A percentile compares a stretch with the other conserved stretches of the same genome.
These are phyloP conservation scores for Mycena kentingensis DNA, from an alignment of 768 basidiomycete genomes.

Conservation along the genomic window DNA sequence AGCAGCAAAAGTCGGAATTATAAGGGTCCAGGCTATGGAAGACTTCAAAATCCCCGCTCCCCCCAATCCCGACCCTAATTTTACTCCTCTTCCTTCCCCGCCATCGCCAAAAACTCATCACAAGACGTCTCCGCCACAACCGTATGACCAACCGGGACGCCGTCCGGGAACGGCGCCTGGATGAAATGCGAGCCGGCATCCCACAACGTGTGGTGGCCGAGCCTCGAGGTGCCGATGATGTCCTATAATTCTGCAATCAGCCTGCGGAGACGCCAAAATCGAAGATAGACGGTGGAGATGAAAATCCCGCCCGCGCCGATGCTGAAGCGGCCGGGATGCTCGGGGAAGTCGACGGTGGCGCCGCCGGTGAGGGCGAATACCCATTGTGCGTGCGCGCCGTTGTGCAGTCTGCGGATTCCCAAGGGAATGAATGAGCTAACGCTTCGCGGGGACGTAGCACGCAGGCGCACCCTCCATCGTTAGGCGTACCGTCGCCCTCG, in stretches of 20 bases:
- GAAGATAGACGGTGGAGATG: conserved; percentile 22
- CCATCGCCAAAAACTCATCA: too few relatives aligned
- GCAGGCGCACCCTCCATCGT: conserved; percentile 21
- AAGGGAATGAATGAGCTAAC: conserved; percentile 5
- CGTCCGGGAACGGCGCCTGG: conserved; percentile 23
- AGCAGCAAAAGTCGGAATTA: too few relatives aligned
- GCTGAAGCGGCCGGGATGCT: conserved; percentile 20
- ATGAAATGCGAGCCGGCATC: conserved; percentile 23
- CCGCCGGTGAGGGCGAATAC: conserved; percentile 25
- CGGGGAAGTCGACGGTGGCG: conserved; percentile 21
- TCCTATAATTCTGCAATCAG: conserved; percentile 17
- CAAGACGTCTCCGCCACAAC: conserved; percentile 18
- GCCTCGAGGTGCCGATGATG: conserved; percentile 19
- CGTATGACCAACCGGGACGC: conserved; percentile 22
- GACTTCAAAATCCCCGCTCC: too few relatives aligned
- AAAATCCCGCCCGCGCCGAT: conserved; percentile 22
- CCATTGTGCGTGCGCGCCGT: conserved; percentile 25
- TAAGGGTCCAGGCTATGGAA: too few relatives aligned
- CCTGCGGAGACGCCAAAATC: conserved; percentile 3
- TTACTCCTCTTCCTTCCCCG: too few relatives aligned
- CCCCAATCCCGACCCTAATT: too few relatives aligned
- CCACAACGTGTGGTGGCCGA: conserved; percentile 24
- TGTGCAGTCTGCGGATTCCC: conserved; percentile 19
- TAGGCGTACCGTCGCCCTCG: conserved; percentile 23
- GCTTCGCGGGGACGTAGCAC: conserved; percentile 8